phyloP scores from a whole-genome alignment of 2,329 filamentous ascomycete genomes.

The Fusarium siculi region DNA sequence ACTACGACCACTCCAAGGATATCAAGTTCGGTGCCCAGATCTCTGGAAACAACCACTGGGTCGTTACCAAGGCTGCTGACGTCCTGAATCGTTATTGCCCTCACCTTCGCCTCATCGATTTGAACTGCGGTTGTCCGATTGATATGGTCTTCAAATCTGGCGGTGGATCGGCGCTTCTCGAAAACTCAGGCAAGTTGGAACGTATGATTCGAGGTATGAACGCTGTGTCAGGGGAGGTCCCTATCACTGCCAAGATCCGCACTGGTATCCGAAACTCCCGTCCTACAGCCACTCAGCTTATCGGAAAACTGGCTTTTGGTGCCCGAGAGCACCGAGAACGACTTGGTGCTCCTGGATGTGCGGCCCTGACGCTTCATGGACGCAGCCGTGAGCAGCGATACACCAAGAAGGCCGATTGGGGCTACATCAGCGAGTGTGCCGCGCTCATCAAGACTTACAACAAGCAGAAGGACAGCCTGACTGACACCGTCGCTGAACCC shows the following conservation, averaged over 20 bases:
- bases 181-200: conserved; percentile 86
- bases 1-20: conserved; percentile 85
- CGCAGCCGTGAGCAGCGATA: conserved; percentile 95
- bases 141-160: conserved; percentile 91
- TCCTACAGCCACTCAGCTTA: conserved; percentile 82
- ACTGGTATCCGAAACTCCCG: conserved; percentile 86
- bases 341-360: conserved; percentile 82
- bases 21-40: conserved; percentile 93
- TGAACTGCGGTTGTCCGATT: conserved; percentile 98
- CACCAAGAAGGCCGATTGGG: conserved; percentile 91
- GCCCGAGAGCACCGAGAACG: conserved; percentile 75
- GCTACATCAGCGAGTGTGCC: conserved; percentile 91
- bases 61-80: conserved; percentile 89
- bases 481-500: conserved; percentile 81
- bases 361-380: conserved; percentile 95
- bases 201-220: conserved; percentile 98
- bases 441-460: conserved; percentile 85
- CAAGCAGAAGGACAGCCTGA: conserved; percentile 69
- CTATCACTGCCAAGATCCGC: conserved; percentile 93
- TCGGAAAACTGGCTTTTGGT: conserved; percentile 85
- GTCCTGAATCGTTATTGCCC: conserved; percentile 80
- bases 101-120: conserved; percentile 86
- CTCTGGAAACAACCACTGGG: conserved; percentile 90
- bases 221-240: conserved; percentile 86
- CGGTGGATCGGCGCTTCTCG: conserved; percentile 91